A percentile compares a stretch with the other conserved stretches of the same genome.
These are phyloP conservation scores for Vitis hybrid DNA, from an alignment of 177 flowering plant genomes.

Conservation along the genomic window DNA sequence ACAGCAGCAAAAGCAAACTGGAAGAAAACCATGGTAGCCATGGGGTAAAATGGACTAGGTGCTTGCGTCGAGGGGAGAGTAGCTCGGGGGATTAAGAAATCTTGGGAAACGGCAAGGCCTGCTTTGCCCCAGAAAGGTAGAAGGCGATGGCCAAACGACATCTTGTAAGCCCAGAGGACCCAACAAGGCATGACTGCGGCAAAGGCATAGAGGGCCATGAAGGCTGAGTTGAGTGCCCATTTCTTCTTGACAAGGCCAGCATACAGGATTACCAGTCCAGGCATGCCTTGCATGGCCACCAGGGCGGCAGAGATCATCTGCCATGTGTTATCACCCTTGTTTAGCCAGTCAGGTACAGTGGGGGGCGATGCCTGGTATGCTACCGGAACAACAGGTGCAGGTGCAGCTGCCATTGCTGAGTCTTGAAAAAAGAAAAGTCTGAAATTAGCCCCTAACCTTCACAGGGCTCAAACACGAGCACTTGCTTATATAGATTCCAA, in stretches of 20 bases:
- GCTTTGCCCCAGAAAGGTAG: slow-evolving; percentile 78
- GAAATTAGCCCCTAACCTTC: too few species aligned
- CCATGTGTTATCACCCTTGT: slow-evolving; percentile 85
- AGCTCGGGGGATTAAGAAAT: slow-evolving; percentile 47
- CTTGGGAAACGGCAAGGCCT: slow-evolving; percentile 56
- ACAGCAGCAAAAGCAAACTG: slow-evolving; percentile 25
- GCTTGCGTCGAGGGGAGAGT: slow-evolving; percentile 39
- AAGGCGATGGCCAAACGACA: slow-evolving; percentile 74
- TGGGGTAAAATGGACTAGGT: slow-evolving; percentile 4
- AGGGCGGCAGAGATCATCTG: slow-evolving; percentile 67
- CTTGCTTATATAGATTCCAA: too few species aligned
- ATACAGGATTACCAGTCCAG: slow-evolving; percentile 68
- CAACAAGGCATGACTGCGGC: slow-evolving; percentile 70
- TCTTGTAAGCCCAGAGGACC: slow-evolving; percentile 63
- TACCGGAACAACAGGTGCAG: background rate
- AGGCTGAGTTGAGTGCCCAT: slow-evolving; percentile 75
- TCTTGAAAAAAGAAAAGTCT: slow-evolving; percentile 1
- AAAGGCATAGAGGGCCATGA: slow-evolving; percentile 87
- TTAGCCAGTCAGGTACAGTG: slow-evolving; percentile 58
- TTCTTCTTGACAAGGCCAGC: slow-evolving; percentile 71
- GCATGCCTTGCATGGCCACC: slow-evolving; percentile 71
- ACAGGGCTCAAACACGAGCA: too few species aligned
- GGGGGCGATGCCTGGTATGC: slow-evolving; percentile 38
- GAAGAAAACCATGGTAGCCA: slow-evolving; percentile 20
- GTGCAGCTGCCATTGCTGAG: slow-evolving; percentile 9